Percentiles rank a stretch among this genome's conserved stretches.
phyloP scores from a whole-genome alignment of 805 yeast species.

The Saturnispora dispora region DNA sequence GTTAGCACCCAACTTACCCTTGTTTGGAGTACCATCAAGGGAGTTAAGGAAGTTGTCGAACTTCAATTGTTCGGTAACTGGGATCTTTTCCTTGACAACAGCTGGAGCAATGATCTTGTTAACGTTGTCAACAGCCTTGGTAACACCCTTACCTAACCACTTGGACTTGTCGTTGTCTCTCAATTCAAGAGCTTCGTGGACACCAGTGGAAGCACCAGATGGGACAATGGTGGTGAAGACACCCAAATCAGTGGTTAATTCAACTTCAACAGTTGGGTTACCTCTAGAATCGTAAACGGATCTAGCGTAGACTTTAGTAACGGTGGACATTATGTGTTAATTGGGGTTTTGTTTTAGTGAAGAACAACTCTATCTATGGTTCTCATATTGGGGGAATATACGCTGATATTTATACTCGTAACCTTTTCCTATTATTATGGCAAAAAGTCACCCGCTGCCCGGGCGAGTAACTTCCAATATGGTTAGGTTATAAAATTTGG shows the following conservation, averaged over 20 bases:
- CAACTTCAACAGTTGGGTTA: constrained; percentile 99
- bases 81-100: constrained; percentile 66
- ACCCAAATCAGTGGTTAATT: constrained; percentile 86
- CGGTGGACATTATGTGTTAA: constrained; percentile 37
- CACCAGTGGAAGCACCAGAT: constrained; percentile 99
- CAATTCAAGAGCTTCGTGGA: constrained; percentile 96
- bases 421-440: not conserved
- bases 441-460: constrained; percentile 1
- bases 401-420: not conserved
- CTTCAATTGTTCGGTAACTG: constrained; percentile 78
- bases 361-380: not conserved
- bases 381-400: not conserved
- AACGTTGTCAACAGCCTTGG: constrained; percentile 94
- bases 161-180: constrained; percentile 96
- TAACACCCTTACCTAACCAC: constrained; percentile 99
- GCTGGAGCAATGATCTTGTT: constrained; percentile 95
- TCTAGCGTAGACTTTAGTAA: constrained; percentile 84
- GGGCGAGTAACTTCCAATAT: not conserved
- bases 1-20: constrained; percentile 96
- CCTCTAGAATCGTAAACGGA: constrained; percentile 99
- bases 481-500: not conserved
- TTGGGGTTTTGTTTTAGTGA: not conserved
- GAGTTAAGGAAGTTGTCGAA: constrained; percentile 77
- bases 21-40: constrained; percentile 96
- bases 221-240: constrained; percentile 96